phyloP scores from a whole-genome alignment of 2,329 filamentous ascomycete species.

The Apiospora pterosperma region DNA sequence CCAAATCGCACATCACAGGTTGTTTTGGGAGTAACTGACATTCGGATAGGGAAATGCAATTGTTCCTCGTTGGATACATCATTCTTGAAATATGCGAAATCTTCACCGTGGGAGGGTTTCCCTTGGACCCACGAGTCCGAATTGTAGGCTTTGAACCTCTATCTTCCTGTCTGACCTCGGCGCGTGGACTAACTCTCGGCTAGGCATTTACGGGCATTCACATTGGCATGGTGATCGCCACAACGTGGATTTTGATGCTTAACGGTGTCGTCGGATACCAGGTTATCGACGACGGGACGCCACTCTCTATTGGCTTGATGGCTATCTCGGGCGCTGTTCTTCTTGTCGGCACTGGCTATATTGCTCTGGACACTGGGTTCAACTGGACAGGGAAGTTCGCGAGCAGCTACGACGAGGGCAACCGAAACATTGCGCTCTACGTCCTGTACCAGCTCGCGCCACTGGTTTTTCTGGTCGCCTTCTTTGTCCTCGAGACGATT shows the following conservation, averaged over 20 bases:
- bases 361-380: constrained; percentile 90
- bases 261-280: constrained; percentile 94
- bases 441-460: constrained; percentile 90
- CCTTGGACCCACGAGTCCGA: constrained; percentile 66
- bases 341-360: constrained; percentile 90
- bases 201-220: constrained; percentile 88
- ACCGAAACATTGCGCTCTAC: constrained; percentile 82
- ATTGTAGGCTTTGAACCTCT: constrained; percentile 51
- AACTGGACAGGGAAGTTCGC: constrained; percentile 79
- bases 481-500: constrained; percentile 78
- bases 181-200: constrained; percentile 12
- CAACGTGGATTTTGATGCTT: constrained; percentile 85
- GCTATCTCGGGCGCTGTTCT: constrained; percentile 65
- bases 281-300: constrained; percentile 87
- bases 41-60: constrained; percentile 79
- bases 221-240: constrained; percentile 83
- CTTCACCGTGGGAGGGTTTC: constrained; percentile 89
- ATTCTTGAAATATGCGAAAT: constrained; percentile 93
- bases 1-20: background rate
- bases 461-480: constrained; percentile 83
- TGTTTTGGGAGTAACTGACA: constrained; percentile 13
- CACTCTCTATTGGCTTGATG: constrained; percentile 75
- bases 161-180: background rate
- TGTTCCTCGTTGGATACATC: constrained; percentile 85
- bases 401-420: constrained; percentile 46